Conservation (phyloP, 2,329 filamentous ascomycete species). For the Penicillium occitanis region DNA sequence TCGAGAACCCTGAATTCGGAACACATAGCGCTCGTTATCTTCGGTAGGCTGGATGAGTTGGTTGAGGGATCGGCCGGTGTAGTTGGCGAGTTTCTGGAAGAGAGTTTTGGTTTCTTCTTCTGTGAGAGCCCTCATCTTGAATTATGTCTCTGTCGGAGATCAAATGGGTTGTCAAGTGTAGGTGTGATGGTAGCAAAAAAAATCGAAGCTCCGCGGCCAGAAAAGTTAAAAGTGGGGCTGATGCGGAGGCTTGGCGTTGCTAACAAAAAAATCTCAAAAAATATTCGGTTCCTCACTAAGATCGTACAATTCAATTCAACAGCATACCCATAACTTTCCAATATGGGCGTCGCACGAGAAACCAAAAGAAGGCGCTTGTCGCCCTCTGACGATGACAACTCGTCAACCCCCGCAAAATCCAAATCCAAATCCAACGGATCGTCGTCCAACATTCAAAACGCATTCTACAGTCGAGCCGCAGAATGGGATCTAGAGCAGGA, state of each 20-base stretch:
- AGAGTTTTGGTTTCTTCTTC: slow-evolving; percentile 66
- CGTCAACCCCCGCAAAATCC: slow-evolving; percentile 27
- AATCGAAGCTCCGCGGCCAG: slow-evolving; percentile 27
- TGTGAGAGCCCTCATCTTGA: slow-evolving; percentile 75
- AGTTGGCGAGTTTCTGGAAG: slow-evolving; percentile 90
- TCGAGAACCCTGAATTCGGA: slow-evolving; percentile 76
- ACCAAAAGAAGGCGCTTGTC: slow-evolving; percentile 54
- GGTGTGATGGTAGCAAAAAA: slow-evolving; percentile 4
- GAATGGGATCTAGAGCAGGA: slow-evolving; percentile 91
- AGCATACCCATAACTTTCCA: not conserved
- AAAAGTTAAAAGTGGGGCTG: slow-evolving; percentile 26
- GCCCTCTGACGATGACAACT: slow-evolving; percentile 42
- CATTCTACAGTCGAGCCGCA: slow-evolving; percentile 71
- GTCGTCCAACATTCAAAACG: slow-evolving; percentile 35
- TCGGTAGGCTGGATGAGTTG: slow-evolving; percentile 74
- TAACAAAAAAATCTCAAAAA: slow-evolving; percentile 24
- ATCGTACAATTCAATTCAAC: not conserved
- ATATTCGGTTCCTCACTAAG: not conserved
- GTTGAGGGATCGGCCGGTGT: slow-evolving; percentile 83
- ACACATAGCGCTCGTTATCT: slow-evolving; percentile 77
- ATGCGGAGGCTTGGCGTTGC: slow-evolving; percentile 32
- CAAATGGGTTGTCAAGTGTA: not conserved
- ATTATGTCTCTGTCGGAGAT: not conserved
- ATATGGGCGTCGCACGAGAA: slow-evolving; percentile 51
- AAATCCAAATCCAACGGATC: slow-evolving; percentile 28